A percentile compares a stretch with the other conserved stretches of the same genome.
Evolutionary conservation across 257 asterid species (phyloP).

Genomic region (Nicotiana attenuata): DNA sequence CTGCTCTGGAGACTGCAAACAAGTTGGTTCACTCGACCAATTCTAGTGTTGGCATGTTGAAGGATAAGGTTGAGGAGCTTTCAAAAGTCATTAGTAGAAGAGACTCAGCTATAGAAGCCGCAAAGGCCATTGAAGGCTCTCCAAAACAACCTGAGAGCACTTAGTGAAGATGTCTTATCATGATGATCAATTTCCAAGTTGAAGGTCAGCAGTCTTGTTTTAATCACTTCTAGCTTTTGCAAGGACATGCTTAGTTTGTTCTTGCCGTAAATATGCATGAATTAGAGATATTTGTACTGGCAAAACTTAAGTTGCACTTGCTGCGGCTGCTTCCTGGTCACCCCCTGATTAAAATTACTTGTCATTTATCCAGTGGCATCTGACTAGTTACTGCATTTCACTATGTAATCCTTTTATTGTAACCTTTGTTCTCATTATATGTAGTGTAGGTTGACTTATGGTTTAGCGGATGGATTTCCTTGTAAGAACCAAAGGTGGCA

Average conservation of each 20-base stretch:
- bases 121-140: constrained; percentile 43
- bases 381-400: not conserved
- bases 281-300: not conserved
- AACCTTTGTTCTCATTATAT: not conserved
- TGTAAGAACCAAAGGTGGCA: not conserved
- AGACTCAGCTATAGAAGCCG: constrained; percentile 50
- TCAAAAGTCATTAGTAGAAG: constrained; percentile 36
- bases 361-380: not conserved
- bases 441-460: not conserved
- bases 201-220: constrained; percentile 4
- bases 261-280: not conserved
- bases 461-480: not conserved
- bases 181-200: not conserved
- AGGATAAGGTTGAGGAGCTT: constrained; percentile 50
- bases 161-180: not conserved
- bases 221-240: not conserved
- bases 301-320: not conserved
- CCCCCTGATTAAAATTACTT: not conserved
- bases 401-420: not conserved
- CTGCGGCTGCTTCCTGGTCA: not conserved
- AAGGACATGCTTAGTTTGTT: not conserved
- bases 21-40: constrained; percentile 53
- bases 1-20: constrained; percentile 72
- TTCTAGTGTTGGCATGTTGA: constrained; percentile 34
- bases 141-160: not conserved